Base-by-base conservation (phyloP, 1,284 basidiomycete genomes). In the Papiliotrema nemorosa region DNA sequence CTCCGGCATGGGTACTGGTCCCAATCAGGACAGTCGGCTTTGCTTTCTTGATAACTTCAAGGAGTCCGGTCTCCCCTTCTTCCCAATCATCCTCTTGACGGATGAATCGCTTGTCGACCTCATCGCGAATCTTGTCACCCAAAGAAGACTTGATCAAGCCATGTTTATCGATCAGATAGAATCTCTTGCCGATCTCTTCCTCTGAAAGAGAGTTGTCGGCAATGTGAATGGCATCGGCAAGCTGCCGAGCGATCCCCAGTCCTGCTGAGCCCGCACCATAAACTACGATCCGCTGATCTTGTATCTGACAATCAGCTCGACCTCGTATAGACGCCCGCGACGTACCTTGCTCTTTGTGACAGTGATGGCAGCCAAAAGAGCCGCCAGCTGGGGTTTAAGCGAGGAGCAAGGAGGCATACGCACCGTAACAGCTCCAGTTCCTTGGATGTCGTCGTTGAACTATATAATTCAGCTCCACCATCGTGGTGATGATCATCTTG, bases 221-320 rank as follows among this genome's bases (percentile, higher is more conserved):
- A 27, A 80, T 64, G 9, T 83, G 74, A 57, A 90, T 84, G 1
- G 86, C 87, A 81, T 45, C 87, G 10, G 86, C 81, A 29, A 92
- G 66, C 54, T 74, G 73, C 18, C 69, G 62, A 10, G 72, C 72
- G 52, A 92, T 88, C 16, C 89, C 89, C 42, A 90, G 78, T 0
- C 89, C 89, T 0, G 89, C 88, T 0, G 86, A 84, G 2, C 88
- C 89, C 0, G 87, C 84, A 14, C 89, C 88, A 66, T 84, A 88
- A 44, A 91, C 78, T 49, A 90, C 76, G 65, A 84, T 84, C 2
- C 86, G 81, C 70, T 91, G 88, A 56, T 88, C 85, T 12, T 79
- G 74, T 27, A 91, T 78, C 62, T 78, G 80, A 21, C 87, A 66
- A 60, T 87, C 84, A 43, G 75, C 75, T 0, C 82, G 75, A 50